Evolutionary conservation across 768 basidiomycete species (phyloP).

Genomic region (Naganishia antarctica): DNA sequence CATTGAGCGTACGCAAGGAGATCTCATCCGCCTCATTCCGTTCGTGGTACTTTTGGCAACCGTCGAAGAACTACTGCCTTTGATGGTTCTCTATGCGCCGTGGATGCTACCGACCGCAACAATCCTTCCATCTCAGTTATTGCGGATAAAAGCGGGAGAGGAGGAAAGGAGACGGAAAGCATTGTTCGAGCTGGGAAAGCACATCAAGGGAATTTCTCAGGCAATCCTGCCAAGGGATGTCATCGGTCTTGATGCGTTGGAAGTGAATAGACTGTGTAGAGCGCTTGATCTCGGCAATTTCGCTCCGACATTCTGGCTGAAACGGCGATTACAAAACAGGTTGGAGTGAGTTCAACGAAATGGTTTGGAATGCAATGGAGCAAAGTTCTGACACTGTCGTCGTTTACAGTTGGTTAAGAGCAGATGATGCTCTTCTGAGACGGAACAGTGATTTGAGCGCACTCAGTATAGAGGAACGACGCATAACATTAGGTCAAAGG

Average conservation of each 20-base stretch:
- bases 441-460: conserved; percentile 16
- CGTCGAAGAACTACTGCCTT: conserved; percentile 74
- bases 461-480: conserved; percentile 5
- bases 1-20: conserved; percentile 62
- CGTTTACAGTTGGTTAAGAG: background rate
- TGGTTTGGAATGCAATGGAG: background rate
- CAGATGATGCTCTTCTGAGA: conserved; percentile 8
- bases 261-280: conserved; percentile 34
- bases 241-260: conserved; percentile 50
- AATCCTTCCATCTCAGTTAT: conserved; percentile 70
- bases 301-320: conserved; percentile 49
- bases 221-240: conserved; percentile 25
- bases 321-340: conserved; percentile 16
- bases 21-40: conserved; percentile 67
- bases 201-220: conserved; percentile 31
- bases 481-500: conserved; percentile 9
- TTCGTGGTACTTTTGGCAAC: conserved; percentile 70
- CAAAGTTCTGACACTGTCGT: background rate
- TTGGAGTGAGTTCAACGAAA: conserved; percentile 17
- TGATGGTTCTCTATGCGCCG: conserved; percentile 79
- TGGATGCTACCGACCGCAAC: conserved; percentile 80
- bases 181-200: conserved; percentile 44
- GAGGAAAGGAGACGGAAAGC: conserved; percentile 32
- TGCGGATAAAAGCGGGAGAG: conserved; percentile 58
- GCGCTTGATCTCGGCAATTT: conserved; percentile 38